Conservation (phyloP, 306 rosid species). For the Bauhinia variegata region DNA sequence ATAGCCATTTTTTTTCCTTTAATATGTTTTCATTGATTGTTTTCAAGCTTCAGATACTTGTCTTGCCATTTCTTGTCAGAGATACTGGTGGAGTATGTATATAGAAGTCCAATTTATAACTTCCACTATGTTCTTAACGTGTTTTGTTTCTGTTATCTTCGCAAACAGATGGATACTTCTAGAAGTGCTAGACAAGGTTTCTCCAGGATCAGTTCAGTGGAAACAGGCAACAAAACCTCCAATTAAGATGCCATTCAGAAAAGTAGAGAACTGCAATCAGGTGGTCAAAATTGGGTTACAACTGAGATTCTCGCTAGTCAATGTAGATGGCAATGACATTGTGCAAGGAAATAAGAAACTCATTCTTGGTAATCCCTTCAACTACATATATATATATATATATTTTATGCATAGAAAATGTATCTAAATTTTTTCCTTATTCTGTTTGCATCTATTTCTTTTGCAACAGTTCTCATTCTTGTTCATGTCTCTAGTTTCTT, state of each 20-base stretch:
- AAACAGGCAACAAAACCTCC: conserved; percentile 96
- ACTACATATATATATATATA: conserved; percentile 9
- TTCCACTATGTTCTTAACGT: conserved; percentile 20
- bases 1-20: not conserved
- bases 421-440: not conserved
- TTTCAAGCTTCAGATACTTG: not conserved
- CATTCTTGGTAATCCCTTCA: conserved; percentile 70
- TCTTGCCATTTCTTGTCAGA: not conserved
- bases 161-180: conserved; percentile 78
- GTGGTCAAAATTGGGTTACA: conserved; percentile 73
- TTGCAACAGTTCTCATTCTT: not conserved
- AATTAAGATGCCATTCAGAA: conserved; percentile 94
- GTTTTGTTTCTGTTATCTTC: conserved; percentile 25
- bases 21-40: not conserved
- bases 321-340: conserved; percentile 87
- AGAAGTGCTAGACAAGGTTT: conserved; percentile 89
- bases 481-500: not conserved
- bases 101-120: not conserved
- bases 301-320: conserved; percentile 81
- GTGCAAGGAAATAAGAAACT: conserved; percentile 99
- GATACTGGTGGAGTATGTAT: not conserved
- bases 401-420: not conserved
- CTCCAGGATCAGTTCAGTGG: conserved; percentile 87
- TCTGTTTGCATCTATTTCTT: not conserved
- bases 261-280: conserved; percentile 97